phyloP scores from a whole-genome alignment of 1,284 basidiomycete species.

The Fomitopsis pinicola region DNA sequence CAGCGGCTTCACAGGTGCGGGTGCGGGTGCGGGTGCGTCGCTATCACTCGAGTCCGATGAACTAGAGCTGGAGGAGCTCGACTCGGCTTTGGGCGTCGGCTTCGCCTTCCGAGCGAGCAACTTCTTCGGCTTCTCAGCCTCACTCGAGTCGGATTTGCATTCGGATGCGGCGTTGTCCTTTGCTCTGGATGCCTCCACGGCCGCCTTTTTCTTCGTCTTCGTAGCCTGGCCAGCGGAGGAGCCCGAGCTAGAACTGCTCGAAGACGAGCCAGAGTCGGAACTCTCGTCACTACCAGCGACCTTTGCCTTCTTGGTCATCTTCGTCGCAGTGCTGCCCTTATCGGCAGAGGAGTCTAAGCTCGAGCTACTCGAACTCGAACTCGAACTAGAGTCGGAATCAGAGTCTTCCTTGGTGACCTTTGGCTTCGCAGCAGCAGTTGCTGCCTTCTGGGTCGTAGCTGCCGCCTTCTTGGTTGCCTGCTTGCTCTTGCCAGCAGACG shows the following conservation, averaged over 20 bases:
- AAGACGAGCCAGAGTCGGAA: background rate
- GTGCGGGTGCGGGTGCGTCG: background rate
- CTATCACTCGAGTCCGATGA: slow-evolving; percentile 6
- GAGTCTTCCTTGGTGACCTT: background rate
- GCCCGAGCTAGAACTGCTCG: background rate
- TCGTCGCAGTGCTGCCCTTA: background rate
- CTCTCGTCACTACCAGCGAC: background rate
- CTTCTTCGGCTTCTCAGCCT: background rate
- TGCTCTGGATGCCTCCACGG: background rate
- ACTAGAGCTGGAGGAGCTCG: slow-evolving; percentile 5
- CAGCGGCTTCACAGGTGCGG: no score
- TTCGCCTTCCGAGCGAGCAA: background rate
- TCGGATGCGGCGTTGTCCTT: background rate
- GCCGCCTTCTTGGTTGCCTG: slow-evolving; percentile 5
- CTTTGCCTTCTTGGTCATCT: slow-evolving; percentile 2
- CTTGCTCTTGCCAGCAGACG: slow-evolving; percentile 1
- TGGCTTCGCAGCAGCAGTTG: background rate
- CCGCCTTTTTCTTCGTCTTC: slow-evolving; percentile 1
- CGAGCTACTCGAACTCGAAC: background rate
- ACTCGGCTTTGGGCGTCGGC: background rate
- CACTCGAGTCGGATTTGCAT: slow-evolving; percentile 5
- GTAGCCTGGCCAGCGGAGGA: background rate
- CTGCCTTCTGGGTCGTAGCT: background rate
- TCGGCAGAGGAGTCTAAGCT: no score
- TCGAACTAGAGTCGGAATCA: slow-evolving; percentile 9